These are phyloP conservation scores for Penicillium antarcticum DNA, from an alignment of 495 filamentous ascomycete species.

Conservation along the genomic window DNA sequence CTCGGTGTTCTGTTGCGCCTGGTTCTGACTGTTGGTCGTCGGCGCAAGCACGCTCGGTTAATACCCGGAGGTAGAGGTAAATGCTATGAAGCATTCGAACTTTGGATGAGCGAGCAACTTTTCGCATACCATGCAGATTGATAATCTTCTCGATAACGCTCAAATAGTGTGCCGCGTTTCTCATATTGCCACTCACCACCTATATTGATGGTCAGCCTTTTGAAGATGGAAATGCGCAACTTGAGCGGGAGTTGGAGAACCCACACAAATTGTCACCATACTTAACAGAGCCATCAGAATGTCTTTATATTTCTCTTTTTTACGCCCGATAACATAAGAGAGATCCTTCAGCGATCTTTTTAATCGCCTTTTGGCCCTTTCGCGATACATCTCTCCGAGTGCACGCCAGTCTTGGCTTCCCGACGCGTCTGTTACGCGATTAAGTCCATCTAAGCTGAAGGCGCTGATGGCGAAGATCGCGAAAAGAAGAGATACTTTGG, in stretches of 20 bases:
- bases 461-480: background rate
- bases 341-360: background rate
- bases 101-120: constrained; percentile 7
- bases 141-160: background rate
- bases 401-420: background rate
- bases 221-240: no score
- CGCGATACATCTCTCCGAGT: background rate
- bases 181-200: background rate
- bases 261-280: background rate
- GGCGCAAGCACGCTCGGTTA: constrained; percentile 5
- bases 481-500: background rate
- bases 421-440: no score
- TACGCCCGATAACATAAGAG: background rate
- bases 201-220: background rate
- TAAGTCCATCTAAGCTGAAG: background rate
- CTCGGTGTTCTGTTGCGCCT: no score
- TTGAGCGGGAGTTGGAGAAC: background rate
- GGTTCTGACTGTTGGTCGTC: background rate
- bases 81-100: constrained; percentile 18
- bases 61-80: constrained; percentile 12
- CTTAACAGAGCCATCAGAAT: constrained; percentile 3
- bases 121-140: background rate
- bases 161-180: background rate
- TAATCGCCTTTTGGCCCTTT: constrained; percentile 1
- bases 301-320: constrained; percentile 2